Evolutionary conservation across 2,329 filamentous ascomycete species (phyloP), one percentile per base, ranked within the genome.

Genomic region (Emmonsiellopsis sp.): DNA sequence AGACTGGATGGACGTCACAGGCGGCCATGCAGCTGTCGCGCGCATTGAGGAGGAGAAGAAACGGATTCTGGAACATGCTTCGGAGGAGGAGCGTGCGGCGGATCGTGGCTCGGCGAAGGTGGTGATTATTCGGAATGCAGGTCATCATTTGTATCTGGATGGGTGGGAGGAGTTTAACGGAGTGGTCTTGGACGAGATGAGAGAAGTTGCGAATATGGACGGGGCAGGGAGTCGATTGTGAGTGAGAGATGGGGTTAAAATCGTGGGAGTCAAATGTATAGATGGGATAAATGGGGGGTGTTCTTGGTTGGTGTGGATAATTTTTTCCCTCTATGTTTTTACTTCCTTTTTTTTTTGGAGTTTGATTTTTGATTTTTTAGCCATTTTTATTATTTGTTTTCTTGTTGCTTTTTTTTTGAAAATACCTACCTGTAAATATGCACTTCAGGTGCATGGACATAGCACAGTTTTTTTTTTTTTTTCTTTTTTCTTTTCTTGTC

Each of bases 1-100:
- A 64, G 93, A 98, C 74, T 98, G 93, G 93, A 98, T 98, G 93
- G 93, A 98, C 60, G 84, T 93, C 7, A 83, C 83, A 0, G 93
- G 91, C 32, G 93, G 93, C 0, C 82, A 84, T 46, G 89, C 87
- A 0, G 84, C 91, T 0, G 82, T 87, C 64, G 82, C 91, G 70
- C 90, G 86, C 68, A 79, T 97, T 10, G 84, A 88, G 56, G 77
- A 84, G 54, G 83, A 85, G 57, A 81, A 80, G 58, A 71, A 72
- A 31, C 79, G 80, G 49, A 75, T 79, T 0, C 71, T 95, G 3
- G 70, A 77, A 10, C 69, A 78, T 21, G 85, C 79, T 0, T 60
- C 63, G 2, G 37, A 51, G 3, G 74, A 78, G 1, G 85, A 89
- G 54, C 81, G 77, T 67, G 71, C 75, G 55, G 73, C 72, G 3